Conservation (phyloP, 768 basidiomycete genomes). For the Phanerochaete sordida region DNA sequence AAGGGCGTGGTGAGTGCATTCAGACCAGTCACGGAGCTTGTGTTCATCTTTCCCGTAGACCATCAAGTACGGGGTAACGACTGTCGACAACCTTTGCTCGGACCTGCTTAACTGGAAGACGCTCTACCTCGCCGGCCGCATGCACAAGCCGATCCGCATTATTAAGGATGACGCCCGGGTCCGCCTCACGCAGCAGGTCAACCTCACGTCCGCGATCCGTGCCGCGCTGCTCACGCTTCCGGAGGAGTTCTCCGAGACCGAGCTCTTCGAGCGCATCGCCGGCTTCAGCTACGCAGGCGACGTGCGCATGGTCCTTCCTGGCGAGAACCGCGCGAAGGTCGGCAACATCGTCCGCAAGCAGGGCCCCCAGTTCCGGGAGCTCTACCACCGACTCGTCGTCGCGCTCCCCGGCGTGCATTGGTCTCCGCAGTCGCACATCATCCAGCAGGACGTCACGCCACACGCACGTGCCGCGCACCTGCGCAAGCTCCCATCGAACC, state of each 20-base stretch:
- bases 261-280: conserved; percentile 84
- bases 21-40: neutral
- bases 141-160: conserved; percentile 96
- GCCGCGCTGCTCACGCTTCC: conserved; percentile 88
- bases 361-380: conserved; percentile 75
- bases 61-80: conserved; percentile 97
- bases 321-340: conserved; percentile 95
- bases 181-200: conserved; percentile 88
- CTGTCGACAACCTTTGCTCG: conserved; percentile 81
- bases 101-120: conserved; percentile 93
- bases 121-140: conserved; percentile 90
- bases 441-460: conserved; percentile 74
- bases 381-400: conserved; percentile 78
- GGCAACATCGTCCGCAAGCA: conserved; percentile 87
- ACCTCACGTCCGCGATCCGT: conserved; percentile 86
- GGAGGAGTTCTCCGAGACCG: conserved; percentile 71
- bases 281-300: conserved; percentile 87
- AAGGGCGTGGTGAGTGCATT: conserved; percentile 69
- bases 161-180: conserved; percentile 92
- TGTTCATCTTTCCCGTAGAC: conserved; percentile 42
- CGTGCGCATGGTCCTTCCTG: conserved; percentile 90
- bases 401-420: conserved; percentile 82
- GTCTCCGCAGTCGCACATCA: conserved; percentile 43
- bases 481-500: conserved; percentile 69
- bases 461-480: conserved; percentile 70